Conservation (phyloP, 345 rosid species). For the Moringa oleifera region DNA sequence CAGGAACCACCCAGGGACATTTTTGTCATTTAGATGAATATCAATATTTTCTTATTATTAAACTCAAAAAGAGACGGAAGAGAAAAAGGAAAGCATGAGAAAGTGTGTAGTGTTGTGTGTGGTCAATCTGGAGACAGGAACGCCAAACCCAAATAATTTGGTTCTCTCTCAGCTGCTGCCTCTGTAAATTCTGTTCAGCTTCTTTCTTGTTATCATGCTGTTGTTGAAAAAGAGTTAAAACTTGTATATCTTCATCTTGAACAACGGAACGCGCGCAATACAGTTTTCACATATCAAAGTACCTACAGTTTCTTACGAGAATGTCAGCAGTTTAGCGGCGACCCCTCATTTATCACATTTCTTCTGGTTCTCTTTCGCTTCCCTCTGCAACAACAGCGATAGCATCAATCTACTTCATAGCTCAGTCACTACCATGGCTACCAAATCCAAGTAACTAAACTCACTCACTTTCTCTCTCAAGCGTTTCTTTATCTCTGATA, state of each 20-base stretch:
- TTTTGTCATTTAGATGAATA: conserved; percentile 31
- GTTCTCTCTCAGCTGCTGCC: background rate
- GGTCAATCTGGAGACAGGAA: conserved; percentile 36
- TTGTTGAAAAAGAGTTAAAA: too few relatives aligned
- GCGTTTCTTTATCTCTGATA: too few relatives aligned
- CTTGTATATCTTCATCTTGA: too few relatives aligned
- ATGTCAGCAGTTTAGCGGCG: conserved; percentile 34
- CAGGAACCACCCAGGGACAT: conserved; percentile 14
- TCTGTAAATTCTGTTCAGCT: background rate
- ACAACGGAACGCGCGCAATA: too few relatives aligned
- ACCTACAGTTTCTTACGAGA: conserved; percentile 11
- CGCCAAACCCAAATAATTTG: conserved; percentile 31
- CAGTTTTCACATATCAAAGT: background rate
- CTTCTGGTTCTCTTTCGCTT: conserved; percentile 12
- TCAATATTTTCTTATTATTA: conserved; percentile 8
- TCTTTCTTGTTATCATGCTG: background rate
- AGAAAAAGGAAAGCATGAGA: conserved; percentile 11
- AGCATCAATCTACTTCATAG: background rate
- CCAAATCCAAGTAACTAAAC: conserved; percentile 54
- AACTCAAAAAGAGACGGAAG: conserved; percentile 1
- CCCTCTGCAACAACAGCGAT: conserved; percentile 7
- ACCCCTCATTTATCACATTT: background rate
- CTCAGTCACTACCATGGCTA: conserved; percentile 35
- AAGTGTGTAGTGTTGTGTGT: conserved; percentile 16
- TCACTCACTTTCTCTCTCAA: background rate